A percentile compares a stretch with the other conserved stretches of the same genome.
These are phyloP conservation scores for Paramecium biaurelia DNA, from an alignment of 73 alveolate species.

Conservation along the genomic window DNA sequence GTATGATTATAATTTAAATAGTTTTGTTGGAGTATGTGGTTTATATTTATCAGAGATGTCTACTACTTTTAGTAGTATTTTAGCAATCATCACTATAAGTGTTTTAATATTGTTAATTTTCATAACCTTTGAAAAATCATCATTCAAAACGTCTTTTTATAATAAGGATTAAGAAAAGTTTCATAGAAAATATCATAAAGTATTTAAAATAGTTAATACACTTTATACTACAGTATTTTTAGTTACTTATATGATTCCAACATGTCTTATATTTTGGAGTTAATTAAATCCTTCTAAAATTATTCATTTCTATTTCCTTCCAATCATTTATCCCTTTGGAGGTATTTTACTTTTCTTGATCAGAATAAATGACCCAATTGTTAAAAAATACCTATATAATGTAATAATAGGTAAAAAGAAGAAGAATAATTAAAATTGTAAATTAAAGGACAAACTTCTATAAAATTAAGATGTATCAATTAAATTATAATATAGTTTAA, in stretches of 20 bases:
- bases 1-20: not conserved
- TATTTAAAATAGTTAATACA: not conserved
- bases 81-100: not conserved
- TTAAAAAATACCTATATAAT: not conserved
- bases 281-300: not conserved
- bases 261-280: not conserved
- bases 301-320: not conserved
- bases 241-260: not conserved
- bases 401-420: not conserved
- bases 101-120: not conserved
- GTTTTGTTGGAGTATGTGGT: not conserved
- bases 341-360: slow-evolving; percentile 23
- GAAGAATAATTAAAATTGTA: not conserved
- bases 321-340: not conserved
- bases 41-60: not conserved
- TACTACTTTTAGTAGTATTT: not conserved
- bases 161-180: not conserved
- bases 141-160: not conserved
- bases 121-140: not conserved
- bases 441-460: not conserved
- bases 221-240: not conserved
- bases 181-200: not conserved
- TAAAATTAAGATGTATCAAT: not conserved
- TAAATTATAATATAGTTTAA: not conserved
- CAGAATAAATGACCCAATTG: slow-evolving; percentile 21